Evolutionary conservation across 768 basidiomycete genomes (phyloP).

Genomic region (Mycena galopus): DNA sequence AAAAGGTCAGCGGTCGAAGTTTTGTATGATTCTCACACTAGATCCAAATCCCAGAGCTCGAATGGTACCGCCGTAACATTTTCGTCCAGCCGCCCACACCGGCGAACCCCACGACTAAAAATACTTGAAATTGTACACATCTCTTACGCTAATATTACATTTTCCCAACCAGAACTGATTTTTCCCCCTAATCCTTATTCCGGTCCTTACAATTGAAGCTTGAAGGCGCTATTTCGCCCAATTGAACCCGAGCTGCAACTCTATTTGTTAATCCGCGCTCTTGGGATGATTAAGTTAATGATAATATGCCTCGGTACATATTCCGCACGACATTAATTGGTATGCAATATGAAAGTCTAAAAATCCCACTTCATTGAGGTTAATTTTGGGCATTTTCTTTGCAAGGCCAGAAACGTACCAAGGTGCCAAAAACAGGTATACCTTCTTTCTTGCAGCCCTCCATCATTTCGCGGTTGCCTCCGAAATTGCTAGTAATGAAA

Average conservation of each 20-base stretch:
- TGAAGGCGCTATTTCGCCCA: too few species aligned
- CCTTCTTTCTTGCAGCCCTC: conserved; percentile 80
- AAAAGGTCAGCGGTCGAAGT: conserved; percentile 57
- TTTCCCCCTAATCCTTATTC: too few species aligned
- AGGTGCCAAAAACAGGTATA: conserved; percentile 73
- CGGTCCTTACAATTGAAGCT: too few species aligned
- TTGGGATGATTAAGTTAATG: too few species aligned
- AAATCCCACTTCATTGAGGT: conserved; percentile 78
- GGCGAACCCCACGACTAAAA: too few species aligned
- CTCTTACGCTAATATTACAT: too few species aligned
- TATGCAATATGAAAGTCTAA: conserved; percentile 32
- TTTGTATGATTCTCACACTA: neutral
- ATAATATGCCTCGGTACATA: too few species aligned
- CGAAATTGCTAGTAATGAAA: conserved; percentile 85
- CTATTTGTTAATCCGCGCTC: too few species aligned
- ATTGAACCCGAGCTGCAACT: too few species aligned
- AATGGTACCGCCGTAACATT: conserved; percentile 83
- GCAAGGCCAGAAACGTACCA: neutral
- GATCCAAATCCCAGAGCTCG: conserved; percentile 65
- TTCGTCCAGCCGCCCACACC: conserved; percentile 66
- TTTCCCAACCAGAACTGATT: too few species aligned
- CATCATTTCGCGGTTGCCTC: conserved; percentile 87
- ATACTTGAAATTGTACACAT: conserved; percentile 7
- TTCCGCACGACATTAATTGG: neutral
- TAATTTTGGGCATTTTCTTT: neutral